phyloP scores from a whole-genome alignment of 2,329 filamentous ascomycete genomes.

The Colletotrichum camelliae region DNA sequence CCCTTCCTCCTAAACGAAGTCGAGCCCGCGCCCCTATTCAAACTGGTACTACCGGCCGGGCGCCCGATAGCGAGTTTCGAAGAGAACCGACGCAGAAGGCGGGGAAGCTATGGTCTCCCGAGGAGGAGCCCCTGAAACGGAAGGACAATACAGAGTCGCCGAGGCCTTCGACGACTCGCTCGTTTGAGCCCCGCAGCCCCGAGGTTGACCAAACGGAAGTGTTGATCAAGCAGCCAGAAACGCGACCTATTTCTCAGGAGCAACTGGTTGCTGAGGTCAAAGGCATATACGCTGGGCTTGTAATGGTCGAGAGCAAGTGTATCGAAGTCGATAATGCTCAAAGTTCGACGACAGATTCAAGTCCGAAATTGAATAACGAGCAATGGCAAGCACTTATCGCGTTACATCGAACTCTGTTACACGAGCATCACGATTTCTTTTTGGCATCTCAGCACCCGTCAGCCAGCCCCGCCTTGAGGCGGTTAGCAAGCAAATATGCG shows the following conservation, averaged over 20 bases:
- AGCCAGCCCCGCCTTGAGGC: constrained; percentile 69
- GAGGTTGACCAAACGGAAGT: neutral
- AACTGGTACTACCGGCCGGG: no score
- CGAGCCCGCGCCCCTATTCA: no score
- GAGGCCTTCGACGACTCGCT: fast-evolving
- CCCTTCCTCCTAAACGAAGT: no score
- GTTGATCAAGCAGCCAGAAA: constrained; percentile 60
- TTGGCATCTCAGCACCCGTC: constrained; percentile 86
- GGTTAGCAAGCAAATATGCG: constrained; percentile 79
- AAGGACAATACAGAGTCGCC: neutral
- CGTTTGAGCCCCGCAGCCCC: fast-evolving
- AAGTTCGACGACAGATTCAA: constrained; percentile 46
- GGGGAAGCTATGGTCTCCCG: neutral
- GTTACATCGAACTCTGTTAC: constrained; percentile 78
- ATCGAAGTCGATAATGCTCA: constrained; percentile 79
- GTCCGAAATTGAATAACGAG: constrained; percentile 58
- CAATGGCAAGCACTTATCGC: constrained; percentile 88
- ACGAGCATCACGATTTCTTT: constrained; percentile 88
- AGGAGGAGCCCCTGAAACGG: neutral
- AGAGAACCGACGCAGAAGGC: neutral
- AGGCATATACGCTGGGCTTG: constrained; percentile 80
- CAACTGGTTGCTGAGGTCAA: constrained; percentile 84
- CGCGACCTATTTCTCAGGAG: constrained; percentile 74
- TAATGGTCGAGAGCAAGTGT: constrained; percentile 87
- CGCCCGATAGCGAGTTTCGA: no score